Percentiles rank a stretch among this genome's conserved stretches.
phyloP scores from a whole-genome alignment of 805 yeast species.

The Zygoascus tannicola region DNA sequence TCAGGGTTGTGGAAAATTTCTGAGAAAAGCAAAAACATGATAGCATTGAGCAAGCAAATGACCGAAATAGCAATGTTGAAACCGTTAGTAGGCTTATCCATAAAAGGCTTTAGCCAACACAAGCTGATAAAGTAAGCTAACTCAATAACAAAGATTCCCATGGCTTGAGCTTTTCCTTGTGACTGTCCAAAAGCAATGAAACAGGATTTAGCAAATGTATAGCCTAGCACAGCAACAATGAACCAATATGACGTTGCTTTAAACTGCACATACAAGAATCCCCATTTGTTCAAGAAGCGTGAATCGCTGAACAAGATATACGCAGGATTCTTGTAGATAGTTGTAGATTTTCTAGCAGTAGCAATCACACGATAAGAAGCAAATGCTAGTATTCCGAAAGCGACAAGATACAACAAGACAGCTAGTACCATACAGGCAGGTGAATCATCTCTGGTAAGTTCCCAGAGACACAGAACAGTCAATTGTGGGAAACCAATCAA shows the following conservation, averaged over 20 bases:
- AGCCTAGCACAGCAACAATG: constrained; percentile 53
- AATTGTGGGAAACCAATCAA: constrained; percentile 84
- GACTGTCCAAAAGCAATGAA: constrained; percentile 80
- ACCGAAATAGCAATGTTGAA: constrained; percentile 81
- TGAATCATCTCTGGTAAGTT: constrained; percentile 74
- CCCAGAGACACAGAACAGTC: constrained; percentile 77
- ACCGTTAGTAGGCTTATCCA: constrained; percentile 92
- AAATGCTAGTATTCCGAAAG: constrained; percentile 50
- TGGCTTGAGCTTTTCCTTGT: constrained; percentile 74
- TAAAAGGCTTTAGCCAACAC: constrained; percentile 72
- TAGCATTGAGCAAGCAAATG: constrained; percentile 69
- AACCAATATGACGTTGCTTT: constrained; percentile 83
- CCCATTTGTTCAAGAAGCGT: constrained; percentile 72
- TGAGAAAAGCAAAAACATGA: constrained; percentile 84
- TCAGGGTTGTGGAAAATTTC: constrained; percentile 74
- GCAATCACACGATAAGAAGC: constrained; percentile 67
- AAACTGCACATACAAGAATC: constrained; percentile 86
- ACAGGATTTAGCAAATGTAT: constrained; percentile 63
- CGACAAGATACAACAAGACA: constrained; percentile 51
- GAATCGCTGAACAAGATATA: constrained; percentile 81
- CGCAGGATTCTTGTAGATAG: constrained; percentile 82
- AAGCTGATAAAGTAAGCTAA: constrained; percentile 54
- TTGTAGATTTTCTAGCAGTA: constrained; percentile 64
- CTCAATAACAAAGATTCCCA: constrained; percentile 68
- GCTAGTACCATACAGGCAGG: constrained; percentile 79